Base-by-base conservation (phyloP, 495 filamentous ascomycete genomes). In the Penicillium bovifimosum region DNA sequence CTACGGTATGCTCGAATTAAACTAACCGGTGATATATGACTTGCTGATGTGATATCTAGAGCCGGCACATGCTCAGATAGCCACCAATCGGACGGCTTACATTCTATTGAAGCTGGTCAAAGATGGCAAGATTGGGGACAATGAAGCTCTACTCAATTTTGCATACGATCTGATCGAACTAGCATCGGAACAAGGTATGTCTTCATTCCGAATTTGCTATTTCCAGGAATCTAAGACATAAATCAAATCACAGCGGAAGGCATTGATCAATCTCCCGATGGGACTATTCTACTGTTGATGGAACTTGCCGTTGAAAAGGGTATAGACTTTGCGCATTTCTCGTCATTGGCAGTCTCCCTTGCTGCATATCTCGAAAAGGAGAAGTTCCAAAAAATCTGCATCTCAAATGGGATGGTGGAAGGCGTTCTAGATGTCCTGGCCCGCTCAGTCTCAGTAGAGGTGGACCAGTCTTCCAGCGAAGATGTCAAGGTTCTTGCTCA, bases 61-160 rank as follows among this genome's bases (percentile, higher is more conserved):
- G 54, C 61, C 74, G 78, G 69, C 75, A 73, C 72, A 83, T 74
- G 68, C 69, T 70, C 74, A 88, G 80, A 68, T 86, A 72, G 62
- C 84, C 76, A 65, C 77, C 68, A 59, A 78, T 77, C 62, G 75
- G 72, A 55, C 75, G 70, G 69, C 69, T 10, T 73, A 73, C 50
- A 70, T 74, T 14, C 48, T 78, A 7, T 56, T 73, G 35, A 66
- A 53, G 41, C 45, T 77, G 11, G 54, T 77, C 6, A 67, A 58
- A 34, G 69, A 73, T 42, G 62, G 64, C 6, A 55, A 55, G 1
- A 60, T 72, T 31, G 45, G 54, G 7, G 62, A 65, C 3, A 69
- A 68, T 24, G 57, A 57, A 41, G 61, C 57, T 45, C 55, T 75
- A 18, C 60, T 78, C 20, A 59, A 64, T 28, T 76, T 70, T 59